Conservation (phyloP, 2,329 filamentous ascomycete species). For the Blastomyces silverae region DNA sequence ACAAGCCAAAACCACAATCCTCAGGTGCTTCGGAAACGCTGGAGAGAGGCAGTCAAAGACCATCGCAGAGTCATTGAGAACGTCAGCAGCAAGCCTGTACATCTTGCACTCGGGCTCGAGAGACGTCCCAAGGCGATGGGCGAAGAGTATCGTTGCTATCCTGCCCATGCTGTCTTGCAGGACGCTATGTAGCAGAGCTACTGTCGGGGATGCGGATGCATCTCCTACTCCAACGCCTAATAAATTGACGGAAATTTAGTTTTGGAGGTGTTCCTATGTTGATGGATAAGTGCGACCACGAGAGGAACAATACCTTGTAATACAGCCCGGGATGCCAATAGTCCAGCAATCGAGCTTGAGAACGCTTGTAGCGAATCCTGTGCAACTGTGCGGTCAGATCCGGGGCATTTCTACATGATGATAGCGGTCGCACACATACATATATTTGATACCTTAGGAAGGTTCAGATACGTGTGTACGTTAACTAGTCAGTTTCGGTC, state of each 20-base stretch:
- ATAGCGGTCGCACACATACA: constrained; percentile 41
- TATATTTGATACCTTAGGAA: constrained; percentile 59
- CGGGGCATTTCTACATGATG: not conserved
- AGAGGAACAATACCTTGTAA: constrained; percentile 53
- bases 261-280: constrained; percentile 15
- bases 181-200: constrained; percentile 73
- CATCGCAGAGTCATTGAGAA: constrained; percentile 83
- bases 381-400: constrained; percentile 1
- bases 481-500: constrained; percentile 9
- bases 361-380: constrained; percentile 40
- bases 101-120: constrained; percentile 88
- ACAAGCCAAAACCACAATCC: constrained; percentile 53
- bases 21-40: constrained; percentile 54
- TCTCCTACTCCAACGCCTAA: constrained; percentile 76
- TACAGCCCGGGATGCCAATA: constrained; percentile 75
- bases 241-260: constrained; percentile 5
- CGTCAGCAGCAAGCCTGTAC: constrained; percentile 77
- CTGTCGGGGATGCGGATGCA: constrained; percentile 68
- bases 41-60: constrained; percentile 79
- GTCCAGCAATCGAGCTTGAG: constrained; percentile 38
- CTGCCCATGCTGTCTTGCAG: constrained; percentile 75
- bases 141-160: constrained; percentile 78
- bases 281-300: constrained; percentile 11
- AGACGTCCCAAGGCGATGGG: constrained; percentile 69
- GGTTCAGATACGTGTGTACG: not conserved